Base-by-base conservation (phyloP, 805 yeast species). In the fission yeast (Schizosaccharomyces pombe) region DNA sequence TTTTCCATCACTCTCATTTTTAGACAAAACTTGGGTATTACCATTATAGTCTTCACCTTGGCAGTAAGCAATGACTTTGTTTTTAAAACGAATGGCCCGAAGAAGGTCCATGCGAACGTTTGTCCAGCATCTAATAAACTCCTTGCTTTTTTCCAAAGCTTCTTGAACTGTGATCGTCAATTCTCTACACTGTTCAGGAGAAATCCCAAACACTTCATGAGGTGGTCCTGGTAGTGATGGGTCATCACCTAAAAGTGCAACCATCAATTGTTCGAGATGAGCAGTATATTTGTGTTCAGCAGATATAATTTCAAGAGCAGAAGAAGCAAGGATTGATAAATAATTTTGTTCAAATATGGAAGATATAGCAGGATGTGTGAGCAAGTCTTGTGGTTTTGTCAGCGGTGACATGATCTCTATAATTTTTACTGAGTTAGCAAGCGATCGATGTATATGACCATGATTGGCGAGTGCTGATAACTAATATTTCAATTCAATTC, bases 171-270 rank as follows among this genome's bases (percentile, higher is more conserved):
- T 43, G 9, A 8, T 30, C 5, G 14, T 19, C 19, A 43, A 24
- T 3, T 9, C 30, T 5, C 14, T 22, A 19, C 49, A 26, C 14
- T 43, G 49, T n/a, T 43, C 49, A 5, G 11, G n/a, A 19, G 49
- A 22, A 5, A 43, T 43, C 30, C 49, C 49, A 43, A 43, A 43
- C 28, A 19, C 30, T 24, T 43, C 49, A 11, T 43, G 28, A 19
- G 49, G 49, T 8, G 49, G 14, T 24, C 14, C 5, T 43, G 49
- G 19, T 19, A 43, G 49, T 14, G 71, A 71, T 58, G 93, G 82
- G 63, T 85, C 89, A 63, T 89, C 97, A 3, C 96, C 95, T 53
- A 89, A 70, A 60, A 89, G 77, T 0, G 82, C 79, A 57, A 80
- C 83, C 66, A 91, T 72, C 49, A 89, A 70, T 61, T 77, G 77